Conservation (phyloP, 148 eudicot species). For the Hydrangea macrophylla region DNA sequence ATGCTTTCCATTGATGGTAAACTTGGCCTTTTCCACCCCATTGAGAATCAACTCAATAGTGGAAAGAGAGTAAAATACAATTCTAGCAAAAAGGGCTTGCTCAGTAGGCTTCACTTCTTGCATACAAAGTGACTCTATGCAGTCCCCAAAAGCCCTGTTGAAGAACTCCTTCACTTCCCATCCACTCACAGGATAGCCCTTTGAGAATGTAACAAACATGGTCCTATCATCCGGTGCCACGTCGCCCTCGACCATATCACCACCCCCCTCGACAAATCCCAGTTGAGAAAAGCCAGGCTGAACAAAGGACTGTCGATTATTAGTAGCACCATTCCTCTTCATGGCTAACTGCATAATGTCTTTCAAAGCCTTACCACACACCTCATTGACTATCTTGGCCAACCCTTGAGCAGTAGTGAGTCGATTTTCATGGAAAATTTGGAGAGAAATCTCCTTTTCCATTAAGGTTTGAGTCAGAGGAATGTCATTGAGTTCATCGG, state of each 20-base stretch:
- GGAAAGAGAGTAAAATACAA: conserved; percentile 26
- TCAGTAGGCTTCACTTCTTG: conserved; percentile 32
- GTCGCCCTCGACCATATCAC: too few species aligned
- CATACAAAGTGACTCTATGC: conserved; percentile 45
- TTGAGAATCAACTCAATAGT: conserved; percentile 21
- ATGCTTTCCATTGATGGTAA: conserved; percentile 50
- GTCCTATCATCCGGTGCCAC: conserved; percentile 29
- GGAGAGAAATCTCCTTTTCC: conserved; percentile 24
- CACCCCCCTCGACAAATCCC: conserved; percentile 1
- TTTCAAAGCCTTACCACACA: conserved; percentile 24
- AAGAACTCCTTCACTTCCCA: conserved; percentile 39
- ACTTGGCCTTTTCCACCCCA: conserved; percentile 25
- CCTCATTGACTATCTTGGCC: conserved; percentile 7
- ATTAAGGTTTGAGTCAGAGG: conserved; percentile 30
- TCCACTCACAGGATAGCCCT: conserved; percentile 42
- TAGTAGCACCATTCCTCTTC: conserved; percentile 7
- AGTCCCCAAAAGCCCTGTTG: conserved; percentile 26
- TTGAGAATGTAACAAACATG: conserved; percentile 53
- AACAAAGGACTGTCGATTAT: not conserved
- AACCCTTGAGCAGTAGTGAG: conserved; percentile 4
- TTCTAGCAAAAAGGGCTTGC: conserved; percentile 39
- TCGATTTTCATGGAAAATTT: conserved; percentile 27
- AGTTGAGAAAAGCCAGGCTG: conserved; percentile 1
- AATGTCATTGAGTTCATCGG: conserved; percentile 15
- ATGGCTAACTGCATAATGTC: conserved; percentile 30